Evolutionary conservation across 73 alveolate species (phyloP).

Genomic region (Paraurostyla sp.): DNA sequence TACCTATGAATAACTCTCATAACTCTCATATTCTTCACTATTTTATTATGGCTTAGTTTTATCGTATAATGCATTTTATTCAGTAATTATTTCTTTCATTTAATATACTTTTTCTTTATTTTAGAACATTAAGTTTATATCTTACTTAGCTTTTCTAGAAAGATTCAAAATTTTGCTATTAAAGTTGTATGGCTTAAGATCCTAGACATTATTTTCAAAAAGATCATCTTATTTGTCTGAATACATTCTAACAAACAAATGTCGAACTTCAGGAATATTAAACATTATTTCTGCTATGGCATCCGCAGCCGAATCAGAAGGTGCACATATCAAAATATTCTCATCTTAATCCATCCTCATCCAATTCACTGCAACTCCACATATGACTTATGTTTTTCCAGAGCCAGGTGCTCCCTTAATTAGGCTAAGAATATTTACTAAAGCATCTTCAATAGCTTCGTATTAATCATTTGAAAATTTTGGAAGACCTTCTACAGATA

Average conservation of each 20-base stretch:
- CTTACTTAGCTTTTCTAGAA: background rate
- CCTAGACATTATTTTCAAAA: background rate
- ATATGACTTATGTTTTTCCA: background rate
- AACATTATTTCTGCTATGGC: background rate
- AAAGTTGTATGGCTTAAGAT: background rate
- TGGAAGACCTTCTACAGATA: no score
- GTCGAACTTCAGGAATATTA: background rate
- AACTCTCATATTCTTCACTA: no score
- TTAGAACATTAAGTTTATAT: background rate
- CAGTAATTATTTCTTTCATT: no score
- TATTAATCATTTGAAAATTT: background rate
- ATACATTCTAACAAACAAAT: background rate
- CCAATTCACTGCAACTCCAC: background rate
- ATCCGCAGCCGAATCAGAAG: conserved; percentile 39
- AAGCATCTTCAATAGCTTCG: conserved; percentile 4
- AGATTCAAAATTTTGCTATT: background rate
- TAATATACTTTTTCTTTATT: no score
- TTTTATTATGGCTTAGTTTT: no score
- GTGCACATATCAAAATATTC: conserved; percentile 6
- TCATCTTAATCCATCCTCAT: background rate
- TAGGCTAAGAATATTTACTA: background rate
- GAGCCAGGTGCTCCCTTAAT: conserved; percentile 22
- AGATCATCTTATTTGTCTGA: background rate
- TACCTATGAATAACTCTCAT: no score
- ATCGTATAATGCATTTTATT: no score